Evolutionary conservation across 164 flowering plant species (phyloP).

Genomic region (Warburgia ugandensis): DNA sequence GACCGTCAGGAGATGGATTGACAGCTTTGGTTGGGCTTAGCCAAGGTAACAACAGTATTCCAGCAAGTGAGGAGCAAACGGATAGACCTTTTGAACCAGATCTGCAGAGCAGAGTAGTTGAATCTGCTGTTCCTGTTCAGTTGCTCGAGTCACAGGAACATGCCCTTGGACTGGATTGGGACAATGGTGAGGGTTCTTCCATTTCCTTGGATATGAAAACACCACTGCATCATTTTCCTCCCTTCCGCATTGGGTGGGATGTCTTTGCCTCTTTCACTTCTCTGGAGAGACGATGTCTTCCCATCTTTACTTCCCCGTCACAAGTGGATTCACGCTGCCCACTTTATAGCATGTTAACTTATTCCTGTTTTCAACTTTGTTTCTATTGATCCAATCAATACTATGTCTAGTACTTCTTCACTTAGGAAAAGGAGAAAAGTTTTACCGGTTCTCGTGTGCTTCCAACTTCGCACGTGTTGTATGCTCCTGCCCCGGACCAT

Average conservation of each 20-base stretch:
- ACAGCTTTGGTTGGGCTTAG: constrained; percentile 91
- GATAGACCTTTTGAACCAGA: constrained; percentile 51
- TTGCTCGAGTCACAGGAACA: constrained; percentile 59
- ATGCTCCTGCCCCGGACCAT: too few species aligned
- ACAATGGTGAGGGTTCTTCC: constrained; percentile 44
- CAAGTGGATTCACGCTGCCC: neutral
- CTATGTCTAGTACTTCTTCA: too few species aligned
- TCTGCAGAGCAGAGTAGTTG: constrained; percentile 35
- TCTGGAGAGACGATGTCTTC: too few species aligned
- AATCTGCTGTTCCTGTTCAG: constrained; percentile 47
- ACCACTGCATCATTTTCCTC: constrained; percentile 91
- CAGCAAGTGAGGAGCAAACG: constrained; percentile 43
- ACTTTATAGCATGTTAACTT: neutral
- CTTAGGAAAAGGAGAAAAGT: too few species aligned
- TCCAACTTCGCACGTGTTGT: too few species aligned
- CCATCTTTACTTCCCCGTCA: too few species aligned
- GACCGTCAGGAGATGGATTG: constrained; percentile 86
- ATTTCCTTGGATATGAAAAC: constrained; percentile 89
- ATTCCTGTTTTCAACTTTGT: neutral
- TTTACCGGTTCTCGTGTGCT: too few species aligned
- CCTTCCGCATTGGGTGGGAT: constrained; percentile 92
- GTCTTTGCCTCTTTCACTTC: neutral
- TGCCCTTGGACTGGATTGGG: constrained; percentile 68
- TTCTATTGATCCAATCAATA: too few species aligned
- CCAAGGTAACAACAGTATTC: constrained; percentile 45